Conservation (phyloP, 768 basidiomycete genomes). For the Auriscalpium microsporum region DNA sequence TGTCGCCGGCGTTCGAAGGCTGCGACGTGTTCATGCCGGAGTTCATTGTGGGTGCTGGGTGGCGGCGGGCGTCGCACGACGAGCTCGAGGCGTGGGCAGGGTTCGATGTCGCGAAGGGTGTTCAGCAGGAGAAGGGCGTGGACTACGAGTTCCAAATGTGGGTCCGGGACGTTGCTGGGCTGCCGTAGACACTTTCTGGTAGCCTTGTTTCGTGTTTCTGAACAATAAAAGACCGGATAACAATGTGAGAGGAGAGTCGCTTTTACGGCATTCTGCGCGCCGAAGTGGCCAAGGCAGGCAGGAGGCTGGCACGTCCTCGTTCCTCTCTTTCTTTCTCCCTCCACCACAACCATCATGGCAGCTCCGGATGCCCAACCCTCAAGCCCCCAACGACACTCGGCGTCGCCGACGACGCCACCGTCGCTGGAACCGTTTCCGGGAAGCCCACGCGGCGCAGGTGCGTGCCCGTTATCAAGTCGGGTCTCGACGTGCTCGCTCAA, state of each 20-base stretch:
- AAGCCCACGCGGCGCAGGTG: conserved; percentile 10
- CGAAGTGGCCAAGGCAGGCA: background rate
- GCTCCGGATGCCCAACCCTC: background rate
- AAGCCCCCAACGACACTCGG: background rate
- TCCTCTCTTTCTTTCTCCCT: background rate
- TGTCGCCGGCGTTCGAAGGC: conserved; percentile 62
- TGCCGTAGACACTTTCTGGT: background rate
- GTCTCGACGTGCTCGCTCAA: background rate
- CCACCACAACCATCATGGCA: background rate
- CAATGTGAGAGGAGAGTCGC: background rate
- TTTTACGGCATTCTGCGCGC: conserved; percentile 1
- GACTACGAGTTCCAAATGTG: conserved; percentile 97
- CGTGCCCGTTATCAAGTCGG: background rate
- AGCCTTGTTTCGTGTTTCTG: background rate
- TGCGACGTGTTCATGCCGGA: conserved; percentile 88
- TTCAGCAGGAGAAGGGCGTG: conserved; percentile 75
- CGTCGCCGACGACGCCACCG: background rate
- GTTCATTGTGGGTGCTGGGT: conserved; percentile 38
- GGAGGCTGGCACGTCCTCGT: background rate
- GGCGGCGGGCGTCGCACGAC: conserved; percentile 52
- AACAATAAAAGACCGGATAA: background rate
- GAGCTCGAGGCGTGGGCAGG: conserved; percentile 73
- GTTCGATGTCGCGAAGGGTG: conserved; percentile 66
- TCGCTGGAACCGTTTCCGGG: background rate
- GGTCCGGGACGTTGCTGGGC: conserved; percentile 35